Evolutionary conservation across 306 rosid genomes (phyloP).

Genomic region (Dicorynia guianensis): DNA sequence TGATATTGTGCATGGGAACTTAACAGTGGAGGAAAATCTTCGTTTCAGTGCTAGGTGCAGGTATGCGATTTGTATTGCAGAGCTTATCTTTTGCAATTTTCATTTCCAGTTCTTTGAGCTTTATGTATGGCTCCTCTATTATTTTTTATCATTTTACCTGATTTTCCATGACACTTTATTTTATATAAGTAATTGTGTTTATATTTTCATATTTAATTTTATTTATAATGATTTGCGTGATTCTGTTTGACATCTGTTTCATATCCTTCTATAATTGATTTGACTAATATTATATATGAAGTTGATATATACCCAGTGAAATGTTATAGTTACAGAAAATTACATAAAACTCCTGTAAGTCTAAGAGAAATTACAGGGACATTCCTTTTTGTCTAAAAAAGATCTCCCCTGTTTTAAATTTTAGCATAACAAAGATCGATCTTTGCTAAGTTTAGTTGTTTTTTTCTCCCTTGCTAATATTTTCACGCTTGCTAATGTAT

Average conservation of each 20-base stretch:
- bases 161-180: neutral
- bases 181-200: neutral
- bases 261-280: neutral
- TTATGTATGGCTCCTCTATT: neutral
- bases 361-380: neutral
- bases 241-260: conserved; percentile 1
- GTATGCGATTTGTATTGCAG: conserved; percentile 35
- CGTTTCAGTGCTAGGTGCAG: conserved; percentile 69
- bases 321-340: neutral
- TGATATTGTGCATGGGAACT: conserved; percentile 67
- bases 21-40: conserved; percentile 71
- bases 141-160: neutral
- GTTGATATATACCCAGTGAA: neutral
- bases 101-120: neutral
- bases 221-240: neutral
- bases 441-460: too few species aligned
- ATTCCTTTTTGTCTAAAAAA: neutral
- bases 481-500: too few species aligned
- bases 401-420: too few species aligned
- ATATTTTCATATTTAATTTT: neutral
- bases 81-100: neutral
- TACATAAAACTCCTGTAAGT: neutral
- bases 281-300: conserved; percentile 8
- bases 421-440: too few species aligned
- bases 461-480: too few species aligned